Conservation (phyloP, 768 basidiomycete species). For the Suillus subluteus region DNA sequence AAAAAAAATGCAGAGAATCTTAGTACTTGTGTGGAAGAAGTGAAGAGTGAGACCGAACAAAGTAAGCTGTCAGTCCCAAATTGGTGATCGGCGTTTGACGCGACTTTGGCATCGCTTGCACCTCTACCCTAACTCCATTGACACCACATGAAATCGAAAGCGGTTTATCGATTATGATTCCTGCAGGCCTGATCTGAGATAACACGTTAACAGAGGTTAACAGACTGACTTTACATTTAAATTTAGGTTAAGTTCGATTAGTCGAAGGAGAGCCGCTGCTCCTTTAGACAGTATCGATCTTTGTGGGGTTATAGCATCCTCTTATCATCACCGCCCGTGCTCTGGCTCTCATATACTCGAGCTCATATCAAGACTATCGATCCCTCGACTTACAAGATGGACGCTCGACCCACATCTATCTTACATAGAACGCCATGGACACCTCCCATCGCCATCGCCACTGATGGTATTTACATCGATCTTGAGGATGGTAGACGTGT, state of each 20-base stretch:
- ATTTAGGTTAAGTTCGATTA: background rate
- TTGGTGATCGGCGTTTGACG: background rate
- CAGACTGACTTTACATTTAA: background rate
- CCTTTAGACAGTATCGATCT: background rate
- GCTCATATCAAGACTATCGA: background rate
- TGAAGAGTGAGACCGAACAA: background rate
- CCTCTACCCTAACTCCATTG: background rate
- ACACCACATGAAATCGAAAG: background rate
- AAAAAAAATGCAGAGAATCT: background rate
- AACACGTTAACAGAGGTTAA: background rate
- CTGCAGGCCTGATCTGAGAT: background rate
- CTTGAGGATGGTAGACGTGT: constrained; percentile 70
- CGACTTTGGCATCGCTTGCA: background rate
- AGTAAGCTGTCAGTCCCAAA: background rate
- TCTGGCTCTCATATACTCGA: background rate
- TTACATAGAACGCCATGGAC: constrained; percentile 75
- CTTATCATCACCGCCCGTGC: background rate
- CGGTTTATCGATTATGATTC: background rate
- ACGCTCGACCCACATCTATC: constrained; percentile 40
- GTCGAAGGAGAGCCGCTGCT: constrained; percentile 3
- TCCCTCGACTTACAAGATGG: background rate
- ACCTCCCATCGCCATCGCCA: constrained; percentile 69
- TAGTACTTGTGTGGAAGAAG: background rate
- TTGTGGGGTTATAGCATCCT: background rate
- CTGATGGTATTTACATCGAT: constrained; percentile 70